A percentile compares a stretch with the other conserved stretches of the same genome.
These are phyloP conservation scores for Leccinum incarnatum DNA, from an alignment of 768 basidiomycete genomes.

Conservation along the genomic window DNA sequence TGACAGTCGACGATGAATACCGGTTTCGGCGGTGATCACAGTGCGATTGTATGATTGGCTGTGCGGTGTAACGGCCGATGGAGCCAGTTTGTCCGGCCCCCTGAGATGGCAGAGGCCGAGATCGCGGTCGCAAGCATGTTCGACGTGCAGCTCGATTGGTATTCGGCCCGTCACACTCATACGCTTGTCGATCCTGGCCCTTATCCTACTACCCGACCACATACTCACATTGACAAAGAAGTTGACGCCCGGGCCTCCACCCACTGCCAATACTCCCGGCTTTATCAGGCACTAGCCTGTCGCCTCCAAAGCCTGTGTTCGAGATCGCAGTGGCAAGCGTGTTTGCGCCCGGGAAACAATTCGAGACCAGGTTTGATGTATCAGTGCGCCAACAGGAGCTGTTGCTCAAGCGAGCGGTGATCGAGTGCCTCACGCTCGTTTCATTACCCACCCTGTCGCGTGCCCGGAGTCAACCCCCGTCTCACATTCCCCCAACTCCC, in stretches of 20 bases:
- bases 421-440: slow-evolving; percentile 48
- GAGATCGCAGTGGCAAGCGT: slow-evolving; percentile 8
- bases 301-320: no score
- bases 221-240: no score
- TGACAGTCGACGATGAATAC: slow-evolving; percentile 53
- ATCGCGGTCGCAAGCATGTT: slow-evolving; percentile 44
- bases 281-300: no score
- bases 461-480: no score
- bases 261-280: no score
- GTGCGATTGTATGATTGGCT: slow-evolving; percentile 71
- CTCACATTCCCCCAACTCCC: no score
- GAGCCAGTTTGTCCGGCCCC: slow-evolving; percentile 57
- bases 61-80: slow-evolving; percentile 62
- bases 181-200: no score
- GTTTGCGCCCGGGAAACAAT: slow-evolving; percentile 54
- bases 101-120: slow-evolving; percentile 57
- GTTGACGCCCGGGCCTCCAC: no score
- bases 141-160: no score
- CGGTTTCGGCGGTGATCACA: slow-evolving; percentile 84
- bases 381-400: slow-evolving; percentile 53
- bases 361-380: slow-evolving; percentile 57
- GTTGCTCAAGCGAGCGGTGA: slow-evolving; percentile 56
- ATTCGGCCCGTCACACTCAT: no score
- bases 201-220: no score
- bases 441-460: no score